phyloP scores from a whole-genome alignment of 441 rosid genomes.

The Theobroma grandiflorum region DNA sequence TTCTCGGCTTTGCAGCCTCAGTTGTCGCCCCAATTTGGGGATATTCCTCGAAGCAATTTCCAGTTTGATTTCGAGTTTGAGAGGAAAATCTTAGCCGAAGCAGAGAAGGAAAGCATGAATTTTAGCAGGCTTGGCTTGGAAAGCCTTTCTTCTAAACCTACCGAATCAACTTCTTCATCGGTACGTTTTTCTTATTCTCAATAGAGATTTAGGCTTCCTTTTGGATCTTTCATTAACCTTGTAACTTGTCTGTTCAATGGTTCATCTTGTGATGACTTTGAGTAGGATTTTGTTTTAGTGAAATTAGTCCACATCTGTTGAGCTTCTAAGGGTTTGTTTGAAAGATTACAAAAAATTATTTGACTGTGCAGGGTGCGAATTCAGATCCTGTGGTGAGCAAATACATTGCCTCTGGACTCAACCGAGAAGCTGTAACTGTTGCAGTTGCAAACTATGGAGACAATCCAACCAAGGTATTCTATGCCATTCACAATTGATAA shows the following conservation, averaged over 20 bases:
- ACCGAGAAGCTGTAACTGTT: conserved; percentile 71
- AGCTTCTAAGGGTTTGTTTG: not conserved
- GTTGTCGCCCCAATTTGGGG: conserved; percentile 63
- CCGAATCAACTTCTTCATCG: conserved; percentile 57
- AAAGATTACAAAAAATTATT: not conserved
- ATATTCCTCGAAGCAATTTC: conserved; percentile 82
- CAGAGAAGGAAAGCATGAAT: conserved; percentile 73
- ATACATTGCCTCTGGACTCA: conserved; percentile 75
- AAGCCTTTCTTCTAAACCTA: conserved; percentile 57
- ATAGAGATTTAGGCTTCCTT: not conserved
- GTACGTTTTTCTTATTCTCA: conserved; percentile 39
- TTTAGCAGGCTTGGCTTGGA: conserved; percentile 79
- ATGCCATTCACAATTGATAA: too few species aligned
- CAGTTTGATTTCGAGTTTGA: conserved; percentile 87
- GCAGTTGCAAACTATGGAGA: conserved; percentile 94
- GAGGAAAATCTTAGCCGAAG: conserved; percentile 74
- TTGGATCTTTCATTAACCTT: conserved; percentile 11
- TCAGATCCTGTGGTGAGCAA: conserved; percentile 73
- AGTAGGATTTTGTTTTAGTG: not conserved
- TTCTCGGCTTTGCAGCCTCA: conserved; percentile 64
- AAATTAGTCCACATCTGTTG: not conserved
- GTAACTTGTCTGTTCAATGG: not conserved
- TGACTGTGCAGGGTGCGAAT: conserved; percentile 53
- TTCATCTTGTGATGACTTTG: not conserved
- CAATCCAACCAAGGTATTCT: conserved; percentile 75